Evolutionary conservation across 768 basidiomycete genomes (phyloP).

Genomic region (Tylopilus balloui): DNA sequence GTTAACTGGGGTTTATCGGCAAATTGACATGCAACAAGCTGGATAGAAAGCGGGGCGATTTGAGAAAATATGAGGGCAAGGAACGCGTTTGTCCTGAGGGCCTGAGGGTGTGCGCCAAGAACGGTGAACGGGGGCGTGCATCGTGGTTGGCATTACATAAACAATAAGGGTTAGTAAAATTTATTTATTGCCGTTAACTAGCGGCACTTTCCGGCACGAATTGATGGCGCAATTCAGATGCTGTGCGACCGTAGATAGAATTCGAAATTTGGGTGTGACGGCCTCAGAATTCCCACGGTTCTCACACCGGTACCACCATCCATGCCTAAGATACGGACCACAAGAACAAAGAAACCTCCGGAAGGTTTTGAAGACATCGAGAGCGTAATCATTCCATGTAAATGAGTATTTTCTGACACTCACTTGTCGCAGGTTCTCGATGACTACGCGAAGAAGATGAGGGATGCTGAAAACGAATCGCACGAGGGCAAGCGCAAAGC

Average conservation of each 20-base stretch:
- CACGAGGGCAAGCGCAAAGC: constrained; percentile 97
- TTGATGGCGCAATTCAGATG: too few species aligned
- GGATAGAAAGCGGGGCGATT: constrained; percentile 1
- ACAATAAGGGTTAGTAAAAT: not conserved
- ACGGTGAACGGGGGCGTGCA: not conserved
- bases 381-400: constrained; percentile 40
- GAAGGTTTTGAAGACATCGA: constrained; percentile 97
- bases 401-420: not conserved
- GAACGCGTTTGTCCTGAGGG: constrained; percentile 8
- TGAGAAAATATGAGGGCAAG: not conserved
- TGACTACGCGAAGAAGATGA: constrained; percentile 98
- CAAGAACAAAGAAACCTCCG: constrained; percentile 89
- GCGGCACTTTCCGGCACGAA: too few species aligned
- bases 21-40: constrained; percentile 10
- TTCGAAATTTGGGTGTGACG: too few species aligned
- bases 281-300: constrained; percentile 17
- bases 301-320: constrained; percentile 2
- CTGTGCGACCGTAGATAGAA: too few species aligned
- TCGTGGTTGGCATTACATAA: constrained; percentile 25
- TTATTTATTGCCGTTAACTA: too few species aligned
- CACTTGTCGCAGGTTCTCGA: constrained; percentile 72
- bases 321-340: constrained; percentile 96
- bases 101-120: constrained; percentile 9
- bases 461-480: constrained; percentile 96
- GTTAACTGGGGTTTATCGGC: not conserved